phyloP scores from a whole-genome alignment of 139 green algal genomes.

The Coccomyxa sp. region DNA sequence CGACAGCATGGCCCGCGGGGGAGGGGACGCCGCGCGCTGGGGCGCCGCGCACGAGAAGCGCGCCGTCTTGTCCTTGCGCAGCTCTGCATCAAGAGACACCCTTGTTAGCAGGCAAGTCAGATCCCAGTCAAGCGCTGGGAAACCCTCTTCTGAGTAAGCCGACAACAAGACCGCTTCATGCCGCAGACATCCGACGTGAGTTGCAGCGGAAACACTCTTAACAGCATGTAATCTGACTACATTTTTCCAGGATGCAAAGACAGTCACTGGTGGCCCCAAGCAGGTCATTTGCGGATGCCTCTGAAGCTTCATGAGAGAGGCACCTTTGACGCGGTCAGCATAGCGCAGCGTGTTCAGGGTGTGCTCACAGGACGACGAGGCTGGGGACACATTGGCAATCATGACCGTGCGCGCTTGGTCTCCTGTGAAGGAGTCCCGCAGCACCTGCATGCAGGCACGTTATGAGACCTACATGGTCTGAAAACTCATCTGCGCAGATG shows the following conservation, averaged over 20 bases:
- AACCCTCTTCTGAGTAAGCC: too few relatives aligned
- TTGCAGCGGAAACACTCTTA: too few relatives aligned
- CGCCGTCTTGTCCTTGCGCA: conserved; percentile 66
- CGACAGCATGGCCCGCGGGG: not conserved
- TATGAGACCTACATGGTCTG: too few relatives aligned
- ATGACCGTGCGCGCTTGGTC: conserved; percentile 91
- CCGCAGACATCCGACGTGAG: too few relatives aligned
- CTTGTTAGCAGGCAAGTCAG: too few relatives aligned
- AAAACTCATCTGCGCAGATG: too few relatives aligned
- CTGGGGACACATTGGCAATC: conserved; percentile 96
- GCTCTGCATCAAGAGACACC: conserved; percentile 55
- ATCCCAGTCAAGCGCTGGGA: too few relatives aligned
- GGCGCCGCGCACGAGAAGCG: conserved; percentile 39
- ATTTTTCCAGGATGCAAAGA: not conserved
- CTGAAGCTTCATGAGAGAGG: not conserved
- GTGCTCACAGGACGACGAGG: conserved; percentile 84
- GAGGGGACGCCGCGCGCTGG: not conserved
- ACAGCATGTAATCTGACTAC: too few relatives aligned
- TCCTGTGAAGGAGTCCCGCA: conserved; percentile 52
- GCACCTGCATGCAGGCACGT: too few relatives aligned
- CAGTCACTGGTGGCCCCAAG: not conserved
- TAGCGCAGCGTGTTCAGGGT: conserved; percentile 98
- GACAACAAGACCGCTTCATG: too few relatives aligned
- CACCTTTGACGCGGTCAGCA: conserved; percentile 90
- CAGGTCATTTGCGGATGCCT: not conserved